These are phyloP conservation scores for Kregervanrija delftensis DNA, from an alignment of 805 yeast genomes.

Conservation along the genomic window DNA sequence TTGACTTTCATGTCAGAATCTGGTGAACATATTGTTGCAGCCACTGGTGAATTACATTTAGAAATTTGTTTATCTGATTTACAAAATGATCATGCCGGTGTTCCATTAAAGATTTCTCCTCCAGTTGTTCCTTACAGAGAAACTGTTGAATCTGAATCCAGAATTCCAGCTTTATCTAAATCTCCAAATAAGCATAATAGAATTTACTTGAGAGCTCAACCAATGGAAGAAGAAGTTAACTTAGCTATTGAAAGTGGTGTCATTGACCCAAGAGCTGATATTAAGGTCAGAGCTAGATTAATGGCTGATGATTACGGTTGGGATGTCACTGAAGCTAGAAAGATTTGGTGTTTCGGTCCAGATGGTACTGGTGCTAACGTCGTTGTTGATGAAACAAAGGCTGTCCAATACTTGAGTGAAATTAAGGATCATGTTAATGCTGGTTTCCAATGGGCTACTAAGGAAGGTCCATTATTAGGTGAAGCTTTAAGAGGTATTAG, in stretches of 20 bases:
- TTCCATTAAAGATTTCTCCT: conserved; percentile 95
- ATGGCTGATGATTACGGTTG: conserved; percentile 98
- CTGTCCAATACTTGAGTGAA: conserved; percentile 97
- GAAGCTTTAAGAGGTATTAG: conserved; percentile 95
- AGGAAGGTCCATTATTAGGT: conserved; percentile 98
- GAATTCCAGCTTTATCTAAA: conserved; percentile 94
- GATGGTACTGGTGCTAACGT: conserved; percentile 98
- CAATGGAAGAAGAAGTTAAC: conserved; percentile 89
- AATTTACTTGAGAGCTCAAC: conserved; percentile 95
- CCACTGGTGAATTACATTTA: conserved; percentile 99
- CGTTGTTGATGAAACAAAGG: conserved; percentile 99
- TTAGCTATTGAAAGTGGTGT: conserved; percentile 89
- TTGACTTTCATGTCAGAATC: conserved; percentile 79
- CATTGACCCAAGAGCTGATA: conserved; percentile 92
- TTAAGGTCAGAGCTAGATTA: conserved; percentile 98
- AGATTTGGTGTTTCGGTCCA: conserved; percentile 99
- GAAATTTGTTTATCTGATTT: conserved; percentile 95
- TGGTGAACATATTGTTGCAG: conserved; percentile 99
- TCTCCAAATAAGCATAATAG: conserved; percentile 99
- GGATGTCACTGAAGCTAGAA: conserved; percentile 99
- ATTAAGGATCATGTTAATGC: conserved; percentile 99
- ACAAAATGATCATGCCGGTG: conserved; percentile 99
- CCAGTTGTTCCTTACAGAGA: conserved; percentile 99
- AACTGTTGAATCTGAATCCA: conserved; percentile 90
- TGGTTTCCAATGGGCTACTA: conserved; percentile 99